A percentile compares a stretch with the other conserved stretches of the same genome.
phyloP scores from a whole-genome alignment of 208 protist species.

The Acanthamoeba triangularis region DNA sequence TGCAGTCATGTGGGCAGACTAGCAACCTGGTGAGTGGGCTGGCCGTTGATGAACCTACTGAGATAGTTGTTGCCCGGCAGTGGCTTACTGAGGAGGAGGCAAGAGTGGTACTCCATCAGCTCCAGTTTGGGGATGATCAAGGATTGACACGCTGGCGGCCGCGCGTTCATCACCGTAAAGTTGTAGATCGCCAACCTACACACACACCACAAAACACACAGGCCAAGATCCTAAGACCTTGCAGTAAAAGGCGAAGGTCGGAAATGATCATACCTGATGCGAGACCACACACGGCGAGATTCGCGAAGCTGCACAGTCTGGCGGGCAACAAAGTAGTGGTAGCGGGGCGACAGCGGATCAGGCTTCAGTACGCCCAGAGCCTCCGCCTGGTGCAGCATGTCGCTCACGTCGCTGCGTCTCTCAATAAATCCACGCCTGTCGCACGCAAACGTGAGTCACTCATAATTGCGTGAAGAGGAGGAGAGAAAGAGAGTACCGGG shows the following conservation, averaged over 20 bases:
- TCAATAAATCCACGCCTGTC: neutral
- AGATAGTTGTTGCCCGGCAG: neutral
- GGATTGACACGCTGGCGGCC: neutral
- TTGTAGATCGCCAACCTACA: neutral
- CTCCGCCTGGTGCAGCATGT: neutral
- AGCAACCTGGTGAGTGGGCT: no score
- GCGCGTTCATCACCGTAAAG: slow-evolving; percentile 1
- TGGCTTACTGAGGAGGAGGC: neutral
- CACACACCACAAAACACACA: no score
- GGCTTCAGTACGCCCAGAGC: neutral
- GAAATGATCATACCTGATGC: slow-evolving; percentile 2
- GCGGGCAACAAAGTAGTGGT: neutral
- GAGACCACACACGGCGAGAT: neutral
- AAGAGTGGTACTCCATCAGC: neutral
- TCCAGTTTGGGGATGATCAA: neutral
- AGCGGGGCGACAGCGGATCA: neutral
- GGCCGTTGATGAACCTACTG: neutral
- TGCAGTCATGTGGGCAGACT: no score
- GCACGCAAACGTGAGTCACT: no score
- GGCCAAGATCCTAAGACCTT: no score
- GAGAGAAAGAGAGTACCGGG: neutral
- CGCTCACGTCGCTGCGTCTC: neutral
- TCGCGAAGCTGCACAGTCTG: slow-evolving; percentile 1
- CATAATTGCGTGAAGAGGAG: no score
- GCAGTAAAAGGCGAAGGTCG: no score